Percentiles rank a stretch among this genome's conserved stretches.
phyloP scores from a whole-genome alignment of 208 protist species.

The Naegleria lovaniensis region DNA sequence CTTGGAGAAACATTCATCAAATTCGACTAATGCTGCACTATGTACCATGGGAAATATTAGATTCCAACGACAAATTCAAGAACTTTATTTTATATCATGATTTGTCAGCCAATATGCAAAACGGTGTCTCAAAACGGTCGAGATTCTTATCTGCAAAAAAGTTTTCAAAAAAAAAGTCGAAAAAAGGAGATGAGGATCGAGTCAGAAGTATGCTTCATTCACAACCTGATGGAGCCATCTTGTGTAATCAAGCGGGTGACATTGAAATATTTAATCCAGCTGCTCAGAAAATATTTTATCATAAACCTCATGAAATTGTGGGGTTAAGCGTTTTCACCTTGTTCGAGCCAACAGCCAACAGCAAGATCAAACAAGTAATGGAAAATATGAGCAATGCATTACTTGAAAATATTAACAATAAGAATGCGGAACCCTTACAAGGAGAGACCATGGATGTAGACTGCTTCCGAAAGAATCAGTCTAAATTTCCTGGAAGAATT shows the following conservation, averaged over 20 bases:
- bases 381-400: background rate
- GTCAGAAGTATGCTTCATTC: background rate
- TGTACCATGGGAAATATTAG: too few species aligned
- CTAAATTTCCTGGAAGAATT: background rate
- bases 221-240: background rate
- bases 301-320: background rate
- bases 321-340: background rate
- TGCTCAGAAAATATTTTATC: background rate
- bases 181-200: background rate
- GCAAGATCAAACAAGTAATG: background rate
- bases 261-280: background rate
- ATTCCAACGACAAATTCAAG: too few species aligned
- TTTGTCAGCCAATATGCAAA: too few species aligned
- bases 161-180: background rate
- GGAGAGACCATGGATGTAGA: background rate
- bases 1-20: too few species aligned
- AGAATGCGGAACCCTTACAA: background rate
- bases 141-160: too few species aligned
- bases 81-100: too few species aligned
- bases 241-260: background rate
- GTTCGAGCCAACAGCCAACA: background rate
- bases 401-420: background rate
- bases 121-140: too few species aligned
- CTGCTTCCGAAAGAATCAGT: background rate
- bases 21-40: too few species aligned